Percentiles rank a stretch among this genome's conserved stretches.
phyloP scores from a whole-genome alignment of 2,329 filamentous ascomycete species.

The Ramularia endophylla region DNA sequence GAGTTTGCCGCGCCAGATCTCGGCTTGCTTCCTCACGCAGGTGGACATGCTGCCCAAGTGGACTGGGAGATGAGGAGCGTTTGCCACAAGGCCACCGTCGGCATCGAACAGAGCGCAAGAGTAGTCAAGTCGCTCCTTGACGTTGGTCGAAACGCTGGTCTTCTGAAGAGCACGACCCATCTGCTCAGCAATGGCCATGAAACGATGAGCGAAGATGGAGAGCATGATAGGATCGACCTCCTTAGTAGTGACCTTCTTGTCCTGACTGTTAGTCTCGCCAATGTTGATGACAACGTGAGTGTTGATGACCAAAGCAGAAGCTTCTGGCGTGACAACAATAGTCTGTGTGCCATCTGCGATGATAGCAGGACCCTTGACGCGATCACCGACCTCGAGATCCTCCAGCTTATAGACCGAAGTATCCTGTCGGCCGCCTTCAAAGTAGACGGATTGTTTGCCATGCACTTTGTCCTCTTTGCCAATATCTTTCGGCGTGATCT shows the following conservation, averaged over 20 bases:
- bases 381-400: slow-evolving; percentile 65
- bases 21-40: slow-evolving; percentile 69
- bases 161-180: slow-evolving; percentile 77
- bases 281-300: slow-evolving; percentile 89
- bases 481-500: slow-evolving; percentile 55
- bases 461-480: slow-evolving; percentile 58
- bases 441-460: slow-evolving; percentile 67
- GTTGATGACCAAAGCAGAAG: slow-evolving; percentile 69
- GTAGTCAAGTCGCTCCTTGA: slow-evolving; percentile 77
- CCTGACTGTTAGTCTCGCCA: slow-evolving; percentile 44
- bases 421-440: slow-evolving; percentile 69
- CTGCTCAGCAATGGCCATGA: slow-evolving; percentile 81
- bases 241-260: slow-evolving; percentile 45
- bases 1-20: slow-evolving; percentile 73
- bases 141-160: slow-evolving; percentile 72
- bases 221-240: slow-evolving; percentile 71
- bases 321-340: slow-evolving; percentile 76
- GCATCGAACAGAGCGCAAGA: slow-evolving; percentile 77
- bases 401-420: slow-evolving; percentile 81
- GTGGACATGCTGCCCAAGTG: slow-evolving; percentile 83
- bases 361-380: slow-evolving; percentile 73
- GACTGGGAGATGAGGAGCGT: slow-evolving; percentile 72
- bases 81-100: slow-evolving; percentile 69
- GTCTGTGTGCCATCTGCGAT: slow-evolving; percentile 86
- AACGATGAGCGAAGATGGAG: slow-evolving; percentile 72